Evolutionary conservation across 2,329 filamentous ascomycete genomes (phyloP), one percentile per base, ranked within the genome.

Genomic region (Talaromyces amestolkiae): DNA sequence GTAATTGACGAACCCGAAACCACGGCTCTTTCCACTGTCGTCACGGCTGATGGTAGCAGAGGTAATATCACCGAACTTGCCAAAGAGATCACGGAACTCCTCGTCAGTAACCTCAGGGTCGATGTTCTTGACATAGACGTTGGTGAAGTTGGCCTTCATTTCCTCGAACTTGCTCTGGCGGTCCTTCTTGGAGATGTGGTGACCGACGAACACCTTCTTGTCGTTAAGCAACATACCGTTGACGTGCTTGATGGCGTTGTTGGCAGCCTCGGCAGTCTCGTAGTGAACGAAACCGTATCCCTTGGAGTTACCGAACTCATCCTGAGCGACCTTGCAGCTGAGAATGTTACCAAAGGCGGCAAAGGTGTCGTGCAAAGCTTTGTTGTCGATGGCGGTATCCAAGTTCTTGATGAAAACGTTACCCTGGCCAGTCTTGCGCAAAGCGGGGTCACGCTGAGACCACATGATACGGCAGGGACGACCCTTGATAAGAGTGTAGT

Each of bases 121-220:
- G 73, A 99, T 90, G 85, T 99, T 99, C 89, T 99, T 99, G 84
- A 99, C 92, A 84, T 99, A 99, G 81, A 99, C 89, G 81, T 99
- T 99, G 85, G 95, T 99, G 87, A 96, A 99, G 87, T 99, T 99
- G 81, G 95, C 95, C 90, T 99, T 99, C 94, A 99, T 99, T 87
- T 99, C 95, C 85, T 99, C 95, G 74, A 98, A 98, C 85, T 99
- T 99, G 92, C 92, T 97, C 87, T 98, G 95, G 75, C 95, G 94
- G 78, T 99, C 95, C 87, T 98, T 98, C 91, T 98, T 98, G 80
- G 95, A 93, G 76, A 99, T 98, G 84, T 99, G 95, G 83, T 97
- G 94, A 70, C 95, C 95, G 73, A 99, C 95, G 74, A 96, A 99
- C 70, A 99, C 95, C 88, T 99, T 99, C 90, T 99, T 99, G 88